Evolutionary conservation across 768 basidiomycete species (phyloP), one percentile per base, ranked within the genome.

Genomic region (Serendipita vermifera): DNA sequence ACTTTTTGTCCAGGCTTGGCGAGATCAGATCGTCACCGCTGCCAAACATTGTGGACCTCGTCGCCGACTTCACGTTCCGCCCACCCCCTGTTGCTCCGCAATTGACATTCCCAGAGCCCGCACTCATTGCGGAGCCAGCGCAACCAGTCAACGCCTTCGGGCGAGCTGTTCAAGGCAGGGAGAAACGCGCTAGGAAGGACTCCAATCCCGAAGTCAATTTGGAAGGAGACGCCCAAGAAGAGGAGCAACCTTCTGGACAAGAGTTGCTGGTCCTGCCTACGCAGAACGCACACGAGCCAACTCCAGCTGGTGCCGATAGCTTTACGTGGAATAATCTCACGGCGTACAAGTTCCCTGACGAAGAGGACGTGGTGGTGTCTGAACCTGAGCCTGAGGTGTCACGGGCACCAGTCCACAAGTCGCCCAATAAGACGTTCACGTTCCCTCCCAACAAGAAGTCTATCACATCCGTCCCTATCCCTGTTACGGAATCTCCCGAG

Each of bases 31-130:
- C 7, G 24, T 26, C 9, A 31, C 46, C 9, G 22, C 24, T 5
- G 29, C 46, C n/a, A n/a, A n/a, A n/a, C n/a, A n/a, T n/a, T n/a
- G n/a, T n/a, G n/a, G n/a, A n/a, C n/a, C n/a, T n/a, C n/a, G 46
- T 31, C 9, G 67, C 70, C 2, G 75, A 76, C 15, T 90, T 90
- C 68, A 86, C 79, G 15, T 90, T 91, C 77, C 74, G 75, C n/a
- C 78, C 81, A 29, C 82, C 85, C 13, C 67, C 77, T 7, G 82
- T 77, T 51, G 78, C 78, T 4, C 83, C 86, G 15, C 73, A 77
- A 43, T 73, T 87, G 68, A 69, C 76, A 6, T 67, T 75, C 41
- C 63, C 65, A 6, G 57, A 60, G 6, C 62, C 63, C 9, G 41
- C 58, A 11, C 9, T 36, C 31, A 32, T 38, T 22, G 33, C 64